phyloP scores from a whole-genome alignment of 1,284 basidiomycete species.

The Leccinum pachyderme region DNA sequence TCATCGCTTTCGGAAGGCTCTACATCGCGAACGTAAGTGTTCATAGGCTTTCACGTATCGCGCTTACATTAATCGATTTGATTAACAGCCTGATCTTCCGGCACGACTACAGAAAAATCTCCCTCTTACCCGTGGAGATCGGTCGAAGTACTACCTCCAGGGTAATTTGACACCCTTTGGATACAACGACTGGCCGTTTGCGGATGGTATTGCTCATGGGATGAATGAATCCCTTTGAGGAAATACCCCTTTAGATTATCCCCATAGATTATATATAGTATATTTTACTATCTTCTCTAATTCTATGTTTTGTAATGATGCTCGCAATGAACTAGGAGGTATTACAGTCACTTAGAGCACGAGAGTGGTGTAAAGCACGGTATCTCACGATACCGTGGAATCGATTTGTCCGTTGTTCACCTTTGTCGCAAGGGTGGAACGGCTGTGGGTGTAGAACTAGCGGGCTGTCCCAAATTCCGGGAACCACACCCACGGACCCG shows the following conservation, averaged over 20 bases:
- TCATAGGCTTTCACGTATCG: neutral
- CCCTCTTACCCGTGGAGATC: neutral
- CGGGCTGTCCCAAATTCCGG: neutral
- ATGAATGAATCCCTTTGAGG: neutral
- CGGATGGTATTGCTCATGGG: neutral
- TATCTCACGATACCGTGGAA: too few species aligned
- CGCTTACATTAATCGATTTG: neutral
- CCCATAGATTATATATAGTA: neutral
- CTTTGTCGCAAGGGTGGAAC: neutral
- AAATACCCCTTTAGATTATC: neutral
- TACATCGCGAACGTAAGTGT: neutral
- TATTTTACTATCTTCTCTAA: neutral
- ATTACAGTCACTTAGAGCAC: neutral
- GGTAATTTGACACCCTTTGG: neutral
- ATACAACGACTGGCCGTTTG: neutral
- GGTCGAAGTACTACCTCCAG: neutral
- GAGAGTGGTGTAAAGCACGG: too few species aligned
- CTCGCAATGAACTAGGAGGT: neutral
- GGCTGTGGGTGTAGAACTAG: neutral
- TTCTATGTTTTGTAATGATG: neutral
- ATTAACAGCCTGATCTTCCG: neutral
- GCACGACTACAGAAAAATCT: neutral
- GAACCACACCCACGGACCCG: neutral
- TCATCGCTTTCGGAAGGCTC: neutral
- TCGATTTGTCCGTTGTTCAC: too few species aligned